phyloP scores from a whole-genome alignment of 345 rosid species.

The Cardamine chenopodiifolia region DNA sequence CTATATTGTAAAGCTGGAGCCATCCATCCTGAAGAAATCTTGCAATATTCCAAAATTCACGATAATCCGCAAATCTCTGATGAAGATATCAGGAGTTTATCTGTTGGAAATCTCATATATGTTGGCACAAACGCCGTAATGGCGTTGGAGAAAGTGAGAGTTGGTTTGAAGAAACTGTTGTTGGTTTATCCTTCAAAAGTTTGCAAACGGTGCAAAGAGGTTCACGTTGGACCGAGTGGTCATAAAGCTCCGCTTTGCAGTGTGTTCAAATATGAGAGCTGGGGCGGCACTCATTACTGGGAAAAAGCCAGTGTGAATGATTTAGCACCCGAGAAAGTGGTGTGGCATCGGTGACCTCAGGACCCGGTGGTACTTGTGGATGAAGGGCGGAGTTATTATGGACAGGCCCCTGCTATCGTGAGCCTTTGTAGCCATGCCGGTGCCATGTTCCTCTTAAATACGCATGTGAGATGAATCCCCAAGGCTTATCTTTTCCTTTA shows the following conservation, averaged over 20 bases:
- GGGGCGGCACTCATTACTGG: constrained; percentile 82
- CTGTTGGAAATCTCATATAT: constrained; percentile 45
- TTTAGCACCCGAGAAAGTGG: constrained; percentile 74
- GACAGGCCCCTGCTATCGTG: constrained; percentile 84
- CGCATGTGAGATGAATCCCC: constrained; percentile 66
- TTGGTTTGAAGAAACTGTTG: constrained; percentile 61
- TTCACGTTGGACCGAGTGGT: constrained; percentile 85
- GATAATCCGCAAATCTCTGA: constrained; percentile 24
- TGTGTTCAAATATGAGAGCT: constrained; percentile 77
- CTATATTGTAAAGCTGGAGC: constrained; percentile 91
- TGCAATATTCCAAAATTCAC: constrained; percentile 28
- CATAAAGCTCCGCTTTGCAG: constrained; percentile 84
- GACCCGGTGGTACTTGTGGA: constrained; percentile 73
- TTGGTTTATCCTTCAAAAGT: constrained; percentile 73
- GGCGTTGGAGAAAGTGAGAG: constrained; percentile 75
- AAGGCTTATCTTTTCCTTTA: constrained; percentile 57
- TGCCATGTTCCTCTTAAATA: constrained; percentile 59
- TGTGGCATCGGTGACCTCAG: constrained; percentile 78
- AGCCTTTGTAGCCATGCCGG: constrained; percentile 82
- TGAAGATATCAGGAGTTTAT: constrained; percentile 47
- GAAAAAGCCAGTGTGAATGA: constrained; percentile 74
- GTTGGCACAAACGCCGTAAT: constrained; percentile 60
- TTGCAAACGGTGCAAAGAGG: constrained; percentile 75
- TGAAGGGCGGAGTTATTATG: constrained; percentile 68
- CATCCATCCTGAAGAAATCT: constrained; percentile 38